Percentiles rank a stretch among this genome's conserved stretches.
Evolutionary conservation across 345 rosid species (phyloP).

Genomic region (Heritiera fomes): DNA sequence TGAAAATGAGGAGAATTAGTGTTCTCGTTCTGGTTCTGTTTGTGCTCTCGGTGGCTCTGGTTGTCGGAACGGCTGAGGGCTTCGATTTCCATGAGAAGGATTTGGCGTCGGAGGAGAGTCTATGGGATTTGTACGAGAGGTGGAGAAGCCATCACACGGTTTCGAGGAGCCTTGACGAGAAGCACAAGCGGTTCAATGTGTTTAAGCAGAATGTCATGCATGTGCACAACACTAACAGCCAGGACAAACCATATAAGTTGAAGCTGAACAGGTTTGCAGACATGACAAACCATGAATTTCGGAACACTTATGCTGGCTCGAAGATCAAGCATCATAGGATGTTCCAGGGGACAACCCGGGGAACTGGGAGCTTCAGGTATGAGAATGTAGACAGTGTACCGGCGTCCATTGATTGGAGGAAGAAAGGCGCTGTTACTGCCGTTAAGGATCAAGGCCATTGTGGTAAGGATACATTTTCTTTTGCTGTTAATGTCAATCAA

Average conservation of each 20-base stretch:
- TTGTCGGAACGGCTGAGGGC: constrained; percentile 45
- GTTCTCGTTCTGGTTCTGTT: constrained; percentile 25
- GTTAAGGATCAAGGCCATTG: constrained; percentile 91
- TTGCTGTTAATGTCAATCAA: neutral
- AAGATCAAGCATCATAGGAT: constrained; percentile 70
- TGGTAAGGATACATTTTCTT: constrained; percentile 39
- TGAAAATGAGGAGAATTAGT: constrained; percentile 27
- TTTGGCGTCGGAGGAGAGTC: constrained; percentile 56
- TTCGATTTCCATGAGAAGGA: constrained; percentile 73
- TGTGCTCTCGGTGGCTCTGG: constrained; percentile 28
- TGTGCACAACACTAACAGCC: constrained; percentile 65
- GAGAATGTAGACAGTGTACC: constrained; percentile 45
- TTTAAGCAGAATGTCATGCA: constrained; percentile 73
- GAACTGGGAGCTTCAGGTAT: constrained; percentile 60
- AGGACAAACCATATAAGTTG: constrained; percentile 73
- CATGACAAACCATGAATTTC: constrained; percentile 78
- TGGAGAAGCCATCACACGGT: constrained; percentile 90
- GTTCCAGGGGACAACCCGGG: constrained; percentile 43
- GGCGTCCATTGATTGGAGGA: constrained; percentile 70
- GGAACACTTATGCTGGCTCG: constrained; percentile 58
- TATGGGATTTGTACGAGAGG: constrained; percentile 79
- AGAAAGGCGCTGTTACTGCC: constrained; percentile 67
- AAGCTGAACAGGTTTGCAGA: constrained; percentile 88
- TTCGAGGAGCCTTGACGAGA: constrained; percentile 62
- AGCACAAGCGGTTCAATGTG: constrained; percentile 67